Evolutionary conservation across 805 yeast species (phyloP).

Genomic region (Kluyveromyces dobzhanskii): DNA sequence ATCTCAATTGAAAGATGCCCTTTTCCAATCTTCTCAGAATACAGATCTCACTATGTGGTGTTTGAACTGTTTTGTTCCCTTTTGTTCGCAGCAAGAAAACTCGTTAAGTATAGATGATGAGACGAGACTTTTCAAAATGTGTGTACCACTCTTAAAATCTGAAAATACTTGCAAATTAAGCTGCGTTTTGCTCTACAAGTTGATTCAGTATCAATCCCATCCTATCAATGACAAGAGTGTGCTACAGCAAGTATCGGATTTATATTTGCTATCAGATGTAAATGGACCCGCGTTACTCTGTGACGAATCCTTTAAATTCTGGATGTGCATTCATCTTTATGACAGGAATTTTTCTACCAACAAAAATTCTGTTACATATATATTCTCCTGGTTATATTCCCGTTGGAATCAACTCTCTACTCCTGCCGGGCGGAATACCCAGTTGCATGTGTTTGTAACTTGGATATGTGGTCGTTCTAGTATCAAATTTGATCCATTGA

Average conservation of each 20-base stretch:
- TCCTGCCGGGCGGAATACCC: not conserved
- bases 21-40: conserved; percentile 15
- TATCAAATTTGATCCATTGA: not conserved
- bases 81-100: conserved; percentile 12
- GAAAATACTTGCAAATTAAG: conserved; percentile 16
- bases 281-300: conserved; percentile 50
- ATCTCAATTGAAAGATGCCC: conserved; percentile 5
- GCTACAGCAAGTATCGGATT: conserved; percentile 38
- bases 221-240: conserved; percentile 33
- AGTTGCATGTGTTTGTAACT: not conserved
- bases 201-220: conserved; percentile 13
- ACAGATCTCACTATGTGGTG: conserved; percentile 14
- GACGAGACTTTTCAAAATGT: conserved; percentile 22
- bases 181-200: conserved; percentile 17
- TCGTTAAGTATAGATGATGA: conserved; percentile 10
- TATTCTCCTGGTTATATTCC: conserved; percentile 43
- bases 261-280: conserved; percentile 46
- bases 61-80: conserved; percentile 16
- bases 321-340: conserved; percentile 38
- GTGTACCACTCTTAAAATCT: conserved; percentile 29
- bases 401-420: conserved; percentile 35
- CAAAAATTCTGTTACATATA: conserved; percentile 22
- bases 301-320: conserved; percentile 42
- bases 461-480: not conserved
- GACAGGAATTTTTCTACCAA: conserved; percentile 30